phyloP scores from a whole-genome alignment of 1,284 basidiomycete genomes.

The Ceraceosorus bombacis region DNA sequence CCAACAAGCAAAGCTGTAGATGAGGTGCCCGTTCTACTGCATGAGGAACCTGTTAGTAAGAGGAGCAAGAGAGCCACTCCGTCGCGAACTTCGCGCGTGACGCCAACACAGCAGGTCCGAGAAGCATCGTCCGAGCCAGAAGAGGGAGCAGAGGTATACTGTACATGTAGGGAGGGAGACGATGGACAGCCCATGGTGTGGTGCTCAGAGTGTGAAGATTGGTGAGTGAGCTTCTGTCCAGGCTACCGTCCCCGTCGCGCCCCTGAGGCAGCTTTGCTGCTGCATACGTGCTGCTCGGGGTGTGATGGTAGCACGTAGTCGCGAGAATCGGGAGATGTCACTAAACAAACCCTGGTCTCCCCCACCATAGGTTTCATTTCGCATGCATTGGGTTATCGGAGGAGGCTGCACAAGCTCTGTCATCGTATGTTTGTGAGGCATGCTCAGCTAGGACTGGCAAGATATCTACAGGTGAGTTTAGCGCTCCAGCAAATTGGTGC shows the following conservation, averaged over 20 bases:
- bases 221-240: constrained; percentile 25
- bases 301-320: too few relatives aligned
- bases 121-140: constrained; percentile 7
- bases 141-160: constrained; percentile 30
- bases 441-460: constrained; percentile 16
- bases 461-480: constrained; percentile 22
- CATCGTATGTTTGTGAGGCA: constrained; percentile 33
- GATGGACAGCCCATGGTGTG: constrained; percentile 45
- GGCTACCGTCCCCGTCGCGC: not conserved
- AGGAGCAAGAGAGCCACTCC: too few relatives aligned
- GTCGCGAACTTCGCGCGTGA: too few relatives aligned
- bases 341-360: constrained; percentile 2
- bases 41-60: too few relatives aligned
- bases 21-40: too few relatives aligned
- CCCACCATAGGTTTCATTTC: constrained; percentile 35
- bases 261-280: too few relatives aligned
- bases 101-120: too few relatives aligned
- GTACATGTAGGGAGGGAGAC: constrained; percentile 39
- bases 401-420: constrained; percentile 32
- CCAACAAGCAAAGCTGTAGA: too few relatives aligned
- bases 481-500: not conserved
- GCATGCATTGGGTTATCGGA: constrained; percentile 39
- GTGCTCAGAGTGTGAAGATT: constrained; percentile 40
- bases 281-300: too few relatives aligned
- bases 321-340: not conserved